phyloP scores from a whole-genome alignment of 371 early-diverging fungal species.

The Syncephalastrum sp. region DNA sequence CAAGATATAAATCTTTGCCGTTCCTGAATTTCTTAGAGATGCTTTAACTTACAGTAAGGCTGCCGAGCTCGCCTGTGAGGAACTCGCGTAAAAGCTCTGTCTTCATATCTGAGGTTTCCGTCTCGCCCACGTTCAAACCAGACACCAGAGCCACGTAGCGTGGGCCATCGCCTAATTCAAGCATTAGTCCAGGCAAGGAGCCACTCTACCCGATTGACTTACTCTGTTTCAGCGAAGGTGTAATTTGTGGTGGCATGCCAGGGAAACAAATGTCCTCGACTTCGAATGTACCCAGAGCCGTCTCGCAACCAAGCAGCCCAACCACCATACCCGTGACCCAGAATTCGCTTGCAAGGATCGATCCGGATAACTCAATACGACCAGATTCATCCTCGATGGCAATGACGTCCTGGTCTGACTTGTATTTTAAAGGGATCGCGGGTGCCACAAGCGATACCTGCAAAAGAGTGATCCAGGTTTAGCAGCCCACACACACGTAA shows the following conservation, averaged over 20 bases:
- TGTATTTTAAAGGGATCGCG: constrained; percentile 65
- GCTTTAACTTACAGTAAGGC: constrained; percentile 28
- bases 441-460: constrained; percentile 70
- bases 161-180: not conserved
- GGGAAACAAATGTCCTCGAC: constrained; percentile 82
- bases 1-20: too few relatives aligned
- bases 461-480: not conserved
- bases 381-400: constrained; percentile 93
- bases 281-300: constrained; percentile 71
- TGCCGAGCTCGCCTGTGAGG: constrained; percentile 77
- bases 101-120: constrained; percentile 46
- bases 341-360: constrained; percentile 39
- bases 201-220: too few relatives aligned
- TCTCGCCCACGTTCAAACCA: constrained; percentile 69
- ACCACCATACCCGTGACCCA: constrained; percentile 76
- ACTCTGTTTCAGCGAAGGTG: constrained; percentile 25
- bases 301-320: constrained; percentile 78
- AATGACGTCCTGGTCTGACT: constrained; percentile 58
- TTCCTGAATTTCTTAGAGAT: too few relatives aligned
- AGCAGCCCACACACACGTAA: not conserved
- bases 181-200: not conserved
- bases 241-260: constrained; percentile 59
- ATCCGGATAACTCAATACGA: constrained; percentile 68
- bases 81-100: constrained; percentile 76
- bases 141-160: constrained; percentile 74